Evolutionary conservation across 352 stramenopile genomes (phyloP).

Genomic region (Blastocystis sp.): DNA sequence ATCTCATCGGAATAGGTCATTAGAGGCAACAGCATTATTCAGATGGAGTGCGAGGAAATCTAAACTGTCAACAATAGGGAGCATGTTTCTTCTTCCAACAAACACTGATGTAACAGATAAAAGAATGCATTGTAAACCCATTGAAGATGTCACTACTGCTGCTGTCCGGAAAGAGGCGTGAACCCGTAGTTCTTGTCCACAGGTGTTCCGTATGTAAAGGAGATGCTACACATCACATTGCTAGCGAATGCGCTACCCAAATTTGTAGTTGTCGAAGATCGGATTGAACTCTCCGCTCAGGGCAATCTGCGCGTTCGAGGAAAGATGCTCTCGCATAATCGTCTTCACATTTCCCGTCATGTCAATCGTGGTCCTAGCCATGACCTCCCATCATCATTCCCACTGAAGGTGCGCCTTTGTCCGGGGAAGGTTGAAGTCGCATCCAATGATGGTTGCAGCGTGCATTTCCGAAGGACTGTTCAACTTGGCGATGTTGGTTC

Average conservation of each 20-base stretch:
- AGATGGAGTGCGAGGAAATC: slow-evolving; percentile 74
- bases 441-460: background rate
- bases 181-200: slow-evolving; percentile 18
- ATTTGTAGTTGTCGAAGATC: slow-evolving; percentile 38
- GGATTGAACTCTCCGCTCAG: slow-evolving; percentile 31
- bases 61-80: slow-evolving; percentile 21
- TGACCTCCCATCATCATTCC: background rate
- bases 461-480: background rate
- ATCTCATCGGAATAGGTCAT: slow-evolving; percentile 64
- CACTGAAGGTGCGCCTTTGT: slow-evolving; percentile 36
- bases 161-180: slow-evolving; percentile 10
- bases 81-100: background rate
- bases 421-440: background rate
- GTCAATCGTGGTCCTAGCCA: background rate
- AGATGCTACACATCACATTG: background rate
- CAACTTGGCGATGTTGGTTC: background rate
- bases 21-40: slow-evolving; percentile 76
- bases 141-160: no score
- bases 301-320: slow-evolving; percentile 1
- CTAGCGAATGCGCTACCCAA: background rate
- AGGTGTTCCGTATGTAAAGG: slow-evolving; percentile 15
- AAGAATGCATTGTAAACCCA: background rate
- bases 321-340: slow-evolving; percentile 24
- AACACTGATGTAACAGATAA: slow-evolving; percentile 34
- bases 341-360: slow-evolving; percentile 39